A percentile compares a stretch with the other conserved stretches of the same genome.
Conservation (phyloP, 306 rosid genomes). For the Corylus heterophylla region DNA sequence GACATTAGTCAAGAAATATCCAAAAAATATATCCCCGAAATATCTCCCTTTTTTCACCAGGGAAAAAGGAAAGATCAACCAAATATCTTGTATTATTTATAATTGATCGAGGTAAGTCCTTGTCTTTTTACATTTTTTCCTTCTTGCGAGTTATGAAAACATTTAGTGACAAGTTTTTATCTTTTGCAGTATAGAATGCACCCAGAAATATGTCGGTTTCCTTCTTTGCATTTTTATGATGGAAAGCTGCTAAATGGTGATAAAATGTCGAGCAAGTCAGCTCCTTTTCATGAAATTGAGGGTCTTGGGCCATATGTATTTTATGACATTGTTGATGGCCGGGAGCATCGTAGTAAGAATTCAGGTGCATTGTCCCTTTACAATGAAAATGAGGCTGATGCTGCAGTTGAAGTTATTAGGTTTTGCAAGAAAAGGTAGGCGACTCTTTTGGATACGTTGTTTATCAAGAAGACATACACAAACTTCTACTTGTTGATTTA, state of each 20-base stretch:
- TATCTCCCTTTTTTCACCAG: too few species aligned
- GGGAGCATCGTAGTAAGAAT: constrained; percentile 71
- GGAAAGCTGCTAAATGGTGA: constrained; percentile 78
- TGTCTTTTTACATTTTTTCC: constrained; percentile 20
- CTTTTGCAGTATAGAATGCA: constrained; percentile 95
- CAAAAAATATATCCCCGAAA: too few species aligned
- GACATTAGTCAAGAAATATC: too few species aligned
- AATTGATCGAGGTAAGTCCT: constrained; percentile 20
- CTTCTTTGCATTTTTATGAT: constrained; percentile 90
- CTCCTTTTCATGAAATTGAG: constrained; percentile 73
- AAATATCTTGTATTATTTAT: neutral
- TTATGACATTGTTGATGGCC: constrained; percentile 78
- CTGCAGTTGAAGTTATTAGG: constrained; percentile 75
- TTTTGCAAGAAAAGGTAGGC: constrained; percentile 73
- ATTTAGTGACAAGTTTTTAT: constrained; percentile 25
- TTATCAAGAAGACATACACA: constrained; percentile 44
- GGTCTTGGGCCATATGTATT: constrained; percentile 86
- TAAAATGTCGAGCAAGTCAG: constrained; percentile 65
- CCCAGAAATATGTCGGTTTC: constrained; percentile 91
- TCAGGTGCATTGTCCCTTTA: constrained; percentile 77
- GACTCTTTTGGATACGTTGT: neutral
- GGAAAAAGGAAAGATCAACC: too few species aligned
- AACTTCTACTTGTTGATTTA: constrained; percentile 19
- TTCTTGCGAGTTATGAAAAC: constrained; percentile 26
- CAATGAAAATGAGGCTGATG: constrained; percentile 90